Conservation (phyloP, 83 land plant species). For the Isoetes engelmannii region DNA sequence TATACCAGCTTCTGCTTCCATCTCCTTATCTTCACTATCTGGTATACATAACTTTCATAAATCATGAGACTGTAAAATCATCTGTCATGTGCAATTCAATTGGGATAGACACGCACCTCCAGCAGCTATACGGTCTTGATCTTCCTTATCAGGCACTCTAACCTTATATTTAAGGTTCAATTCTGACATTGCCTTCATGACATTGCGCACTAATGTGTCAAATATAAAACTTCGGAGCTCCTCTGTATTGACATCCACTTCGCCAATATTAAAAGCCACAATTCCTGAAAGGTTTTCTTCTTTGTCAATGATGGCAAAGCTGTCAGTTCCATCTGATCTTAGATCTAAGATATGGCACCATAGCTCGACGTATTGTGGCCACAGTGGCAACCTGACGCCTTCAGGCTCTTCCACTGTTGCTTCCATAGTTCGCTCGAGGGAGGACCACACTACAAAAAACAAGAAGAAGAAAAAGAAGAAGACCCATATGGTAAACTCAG, state of each 20-base stretch:
- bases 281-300: constrained; percentile 3
- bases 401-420: constrained; percentile 19
- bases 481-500: background rate
- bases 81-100: too few species aligned
- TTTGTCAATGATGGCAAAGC: constrained; percentile 1
- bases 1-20: constrained; percentile 29
- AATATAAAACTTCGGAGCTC: constrained; percentile 26
- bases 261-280: constrained; percentile 15
- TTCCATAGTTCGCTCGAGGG: constrained; percentile 42
- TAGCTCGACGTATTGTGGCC: constrained; percentile 40
- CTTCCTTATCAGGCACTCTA: constrained; percentile 9
- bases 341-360: constrained; percentile 39
- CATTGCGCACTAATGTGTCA: constrained; percentile 33
- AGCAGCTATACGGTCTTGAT: too few species aligned
- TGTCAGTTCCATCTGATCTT: background rate
- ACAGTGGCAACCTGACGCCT: constrained; percentile 19
- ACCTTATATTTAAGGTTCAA: constrained; percentile 45
- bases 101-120: too few species aligned
- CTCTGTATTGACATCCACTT: constrained; percentile 10
- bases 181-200: constrained; percentile 38
- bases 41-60: too few species aligned
- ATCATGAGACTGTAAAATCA: too few species aligned
- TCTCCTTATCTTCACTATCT: constrained; percentile 10
- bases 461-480: background rate
- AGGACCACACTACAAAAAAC: constrained; percentile 39